Base-by-base conservation (phyloP, 1,284 basidiomycete genomes). In the Athelia sp. region DNA sequence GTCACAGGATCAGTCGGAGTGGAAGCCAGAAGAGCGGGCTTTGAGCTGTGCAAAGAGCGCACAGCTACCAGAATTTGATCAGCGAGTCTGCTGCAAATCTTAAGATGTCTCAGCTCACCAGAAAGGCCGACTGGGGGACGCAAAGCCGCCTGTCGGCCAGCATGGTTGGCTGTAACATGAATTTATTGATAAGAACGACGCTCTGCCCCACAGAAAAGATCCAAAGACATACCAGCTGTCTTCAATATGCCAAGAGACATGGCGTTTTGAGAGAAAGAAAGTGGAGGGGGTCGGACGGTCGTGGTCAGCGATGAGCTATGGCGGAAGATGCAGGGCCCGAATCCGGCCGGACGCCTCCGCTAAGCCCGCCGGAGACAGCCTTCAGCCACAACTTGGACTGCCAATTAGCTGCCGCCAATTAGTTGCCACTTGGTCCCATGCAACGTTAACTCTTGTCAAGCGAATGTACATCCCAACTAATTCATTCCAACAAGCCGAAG, bases 41-140 rank as follows among this genome's bases (percentile, higher is more conserved):
- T 69, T 15, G 84, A 78, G 8, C 75, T 70, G 58, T 84, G 82
- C 29, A 88, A 61, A 35, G 72, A 72, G 57, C 83, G 82, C 58
- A 66, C 67, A 40, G 73, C 82, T 81, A 56, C 32, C 52, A 49
- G 4, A 29, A 29, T 6, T 29, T n/a, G 32, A 35, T 35, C 23
- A 47, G 32, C 14, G 17, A 6, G 14, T 15, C 11, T 11, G 19
- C 35, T 34, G 21, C 4, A 17, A 34, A 26, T 38, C 9, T 40
- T 23, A n/a, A 40, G 19, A 3, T 43, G 18, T 42, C 47, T n/a
- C 47, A 52, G 52, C 72, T 55, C 51, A 78, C 79, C 72, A 58
- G 69, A 58, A 22, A 78, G 59, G 58, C 72, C 72, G 44, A 73
- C 62, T 57, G 68, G 64, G 46, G 78, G 73, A 48, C 72, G 67